Base-by-base conservation (phyloP, 176 grass and related monocot species). In the Otatea glauca region DNA sequence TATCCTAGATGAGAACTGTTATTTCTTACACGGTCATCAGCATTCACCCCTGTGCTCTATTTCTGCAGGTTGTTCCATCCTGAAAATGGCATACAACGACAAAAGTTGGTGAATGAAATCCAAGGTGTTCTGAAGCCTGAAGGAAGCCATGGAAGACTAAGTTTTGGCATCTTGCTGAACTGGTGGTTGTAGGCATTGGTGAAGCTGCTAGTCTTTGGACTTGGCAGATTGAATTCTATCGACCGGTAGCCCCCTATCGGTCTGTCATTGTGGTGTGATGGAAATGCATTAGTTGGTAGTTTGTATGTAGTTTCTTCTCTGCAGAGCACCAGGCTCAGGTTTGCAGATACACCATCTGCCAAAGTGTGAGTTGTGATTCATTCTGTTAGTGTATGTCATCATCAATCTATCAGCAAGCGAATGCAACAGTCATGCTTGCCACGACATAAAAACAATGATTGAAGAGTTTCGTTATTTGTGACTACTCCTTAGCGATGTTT, bases 51-150 rank as follows among this genome's bases (percentile, higher is more conserved):
- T 58, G 61, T 43, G 42, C 70, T 43, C 60, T 50, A 9, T 76
- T 14, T 48, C 63, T 87, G 13, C 69, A 94, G 87, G 77, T 88
- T 75, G 55, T 83, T 79, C 56, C 83, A 77, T 81, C 47, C 42
- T 76, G 16, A 76, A 77, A 70, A 79, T 45, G 20, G 75, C 64
- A 37, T 39, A 71, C 71, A 56, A 64, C 54, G 7, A 65, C 37
- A 56, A 76, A 76, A 43, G 9, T 7, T 44, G 21, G 20, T 38
- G 32, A 70, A 76, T 45, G 43, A 70, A 76, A 24, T 9, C 1
- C 5, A 71, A 10, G 24, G 16, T 68, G 13, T 50, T 62, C 5
- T 18, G 13, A 42, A 63, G 23, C 63, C 51, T 7, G 6, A 38
- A 59, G 35, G 39, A 61, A 68, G 50, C 7, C 63, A 53, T 59